These are phyloP conservation scores for Emmonsiellopsis sp. DNA, from an alignment of 2,329 filamentous ascomycete species.

Conservation along the genomic window DNA sequence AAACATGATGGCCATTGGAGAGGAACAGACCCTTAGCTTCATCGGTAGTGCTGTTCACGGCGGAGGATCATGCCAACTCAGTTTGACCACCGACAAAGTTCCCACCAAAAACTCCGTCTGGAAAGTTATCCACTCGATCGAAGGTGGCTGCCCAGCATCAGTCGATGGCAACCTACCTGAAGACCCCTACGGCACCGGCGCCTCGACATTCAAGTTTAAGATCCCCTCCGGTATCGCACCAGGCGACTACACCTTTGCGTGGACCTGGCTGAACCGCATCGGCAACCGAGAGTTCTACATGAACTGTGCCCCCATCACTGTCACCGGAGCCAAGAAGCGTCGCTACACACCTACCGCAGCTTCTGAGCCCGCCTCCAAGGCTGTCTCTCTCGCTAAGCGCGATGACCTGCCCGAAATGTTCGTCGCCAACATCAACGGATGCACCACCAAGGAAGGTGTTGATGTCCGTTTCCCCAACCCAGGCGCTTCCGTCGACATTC, in stretches of 20 bases:
- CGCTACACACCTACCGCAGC: slow-evolving; percentile 18
- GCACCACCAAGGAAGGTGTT: slow-evolving; percentile 43
- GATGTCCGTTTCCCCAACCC: slow-evolving; percentile 63
- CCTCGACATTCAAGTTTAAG: slow-evolving; percentile 57
- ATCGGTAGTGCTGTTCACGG: slow-evolving; percentile 70
- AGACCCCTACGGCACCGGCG: slow-evolving; percentile 35
- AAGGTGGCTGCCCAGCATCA: slow-evolving; percentile 72
- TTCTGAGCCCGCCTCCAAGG: slow-evolving; percentile 4
- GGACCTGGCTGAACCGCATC: slow-evolving; percentile 90
- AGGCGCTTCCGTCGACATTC: slow-evolving; percentile 48
- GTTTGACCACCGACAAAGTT: slow-evolving; percentile 66
- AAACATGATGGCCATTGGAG: slow-evolving; percentile 58
- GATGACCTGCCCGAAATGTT: slow-evolving; percentile 64
- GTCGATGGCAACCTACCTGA: slow-evolving; percentile 49
- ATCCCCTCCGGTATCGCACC: slow-evolving; percentile 63
- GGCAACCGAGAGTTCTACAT: slow-evolving; percentile 97
- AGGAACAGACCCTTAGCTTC: slow-evolving; percentile 54
- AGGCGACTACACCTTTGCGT: slow-evolving; percentile 74
- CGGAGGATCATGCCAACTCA: slow-evolving; percentile 86
- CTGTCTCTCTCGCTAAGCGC: slow-evolving; percentile 41
- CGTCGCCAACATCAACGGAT: slow-evolving; percentile 60
- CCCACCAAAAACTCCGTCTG: slow-evolving; percentile 61
- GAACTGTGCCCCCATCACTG: slow-evolving; percentile 74
- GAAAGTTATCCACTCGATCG: slow-evolving; percentile 83
- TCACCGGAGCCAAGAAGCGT: slow-evolving; percentile 45